Evolutionary conservation across 2,329 filamentous ascomycete genomes (phyloP).

Genomic region (Aspergillus piperis): DNA sequence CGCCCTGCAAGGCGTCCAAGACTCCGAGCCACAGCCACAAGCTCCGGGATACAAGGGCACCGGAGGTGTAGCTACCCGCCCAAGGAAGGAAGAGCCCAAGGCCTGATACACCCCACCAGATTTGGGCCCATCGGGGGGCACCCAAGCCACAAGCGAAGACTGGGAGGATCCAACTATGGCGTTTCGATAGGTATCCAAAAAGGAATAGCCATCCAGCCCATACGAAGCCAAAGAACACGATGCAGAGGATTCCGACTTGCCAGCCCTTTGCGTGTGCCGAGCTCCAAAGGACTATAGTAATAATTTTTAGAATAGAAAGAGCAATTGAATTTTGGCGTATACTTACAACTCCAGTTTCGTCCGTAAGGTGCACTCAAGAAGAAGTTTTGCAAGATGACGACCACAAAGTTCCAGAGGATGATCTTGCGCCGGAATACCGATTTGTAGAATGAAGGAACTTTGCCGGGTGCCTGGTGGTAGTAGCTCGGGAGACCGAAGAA

Average conservation of each 20-base stretch:
- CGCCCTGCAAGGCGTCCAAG: constrained; percentile 64
- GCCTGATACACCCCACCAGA: constrained; percentile 64
- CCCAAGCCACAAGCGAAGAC: constrained; percentile 67
- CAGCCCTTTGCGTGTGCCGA: constrained; percentile 58
- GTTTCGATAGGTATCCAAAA: constrained; percentile 58
- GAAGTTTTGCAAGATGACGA: constrained; percentile 67
- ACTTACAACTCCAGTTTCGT: constrained; percentile 63
- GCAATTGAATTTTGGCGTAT: neutral
- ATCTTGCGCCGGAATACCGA: constrained; percentile 64
- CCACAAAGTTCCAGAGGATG: constrained; percentile 66
- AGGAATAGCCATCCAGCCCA: constrained; percentile 53
- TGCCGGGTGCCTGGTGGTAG: constrained; percentile 65
- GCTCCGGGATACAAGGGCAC: constrained; percentile 58
- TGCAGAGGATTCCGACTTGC: constrained; percentile 56
- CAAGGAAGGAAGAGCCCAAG: constrained; percentile 65
- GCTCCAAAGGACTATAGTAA: constrained; percentile 54
- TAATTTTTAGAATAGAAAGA: constrained; percentile 7
- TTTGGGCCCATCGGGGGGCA: constrained; percentile 67
- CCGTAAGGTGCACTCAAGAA: constrained; percentile 67
- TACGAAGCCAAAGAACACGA: constrained; percentile 54
- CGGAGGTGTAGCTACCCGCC: constrained; percentile 57
- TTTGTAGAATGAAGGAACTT: constrained; percentile 66
- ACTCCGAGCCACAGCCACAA: constrained; percentile 70
- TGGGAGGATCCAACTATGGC: constrained; percentile 67
- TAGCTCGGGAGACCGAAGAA: constrained; percentile 66